Percentiles rank a stretch among this genome's conserved stretches.
These are phyloP conservation scores for Psilocybe azurescens DNA, from an alignment of 768 basidiomycete genomes.

Conservation along the genomic window DNA sequence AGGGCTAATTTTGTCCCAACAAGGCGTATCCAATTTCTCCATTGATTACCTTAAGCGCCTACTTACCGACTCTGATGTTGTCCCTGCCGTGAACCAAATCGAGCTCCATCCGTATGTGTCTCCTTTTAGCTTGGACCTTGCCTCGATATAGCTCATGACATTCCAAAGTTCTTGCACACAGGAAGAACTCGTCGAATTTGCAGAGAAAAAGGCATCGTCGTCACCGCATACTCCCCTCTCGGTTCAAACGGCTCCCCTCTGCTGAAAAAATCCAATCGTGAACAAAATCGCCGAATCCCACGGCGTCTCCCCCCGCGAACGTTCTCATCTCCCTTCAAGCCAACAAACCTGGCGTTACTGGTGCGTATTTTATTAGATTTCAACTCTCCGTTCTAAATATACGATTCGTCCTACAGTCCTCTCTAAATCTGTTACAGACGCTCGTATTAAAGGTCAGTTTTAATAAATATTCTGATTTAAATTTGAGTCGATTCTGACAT, in stretches of 20 bases:
- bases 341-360: constrained; percentile 62
- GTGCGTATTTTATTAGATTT: constrained; percentile 32
- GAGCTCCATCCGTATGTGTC: constrained; percentile 69
- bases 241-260: constrained; percentile 76
- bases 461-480: not conserved
- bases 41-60: constrained; percentile 66
- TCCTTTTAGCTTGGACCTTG: not conserved
- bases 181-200: constrained; percentile 69
- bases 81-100: constrained; percentile 84
- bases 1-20: not conserved
- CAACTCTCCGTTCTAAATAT: not conserved
- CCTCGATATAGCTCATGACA: not conserved
- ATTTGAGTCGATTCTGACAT: not conserved
- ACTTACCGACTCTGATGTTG: constrained; percentile 56
- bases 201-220: constrained; percentile 63
- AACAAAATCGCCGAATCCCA: constrained; percentile 67
- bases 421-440: constrained; percentile 77
- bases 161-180: constrained; percentile 60
- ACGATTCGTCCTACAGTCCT: constrained; percentile 46
- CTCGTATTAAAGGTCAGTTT: constrained; percentile 61
- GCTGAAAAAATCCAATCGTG: constrained; percentile 61
- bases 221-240: constrained; percentile 83
- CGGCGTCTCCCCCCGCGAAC: constrained; percentile 60
- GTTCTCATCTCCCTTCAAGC: constrained; percentile 77
- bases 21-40: constrained; percentile 75